phyloP scores from a whole-genome alignment of 768 basidiomycete genomes.

The Boletus edulis region DNA sequence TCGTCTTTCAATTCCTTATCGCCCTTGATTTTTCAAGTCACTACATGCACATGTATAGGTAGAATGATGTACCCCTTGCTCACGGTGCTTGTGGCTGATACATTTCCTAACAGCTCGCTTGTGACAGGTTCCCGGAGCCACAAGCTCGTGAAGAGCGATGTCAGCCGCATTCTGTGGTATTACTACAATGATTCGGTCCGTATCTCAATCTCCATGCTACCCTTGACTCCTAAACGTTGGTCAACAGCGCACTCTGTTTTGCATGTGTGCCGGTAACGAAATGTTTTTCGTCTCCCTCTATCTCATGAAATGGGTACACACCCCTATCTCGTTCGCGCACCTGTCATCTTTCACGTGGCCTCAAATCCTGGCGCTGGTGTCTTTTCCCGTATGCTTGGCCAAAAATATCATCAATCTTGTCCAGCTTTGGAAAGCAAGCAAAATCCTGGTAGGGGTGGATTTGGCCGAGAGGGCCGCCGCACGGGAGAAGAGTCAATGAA shows the following conservation, averaged over 20 bases:
- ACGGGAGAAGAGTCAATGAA: slow-evolving; percentile 34
- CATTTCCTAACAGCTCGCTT: slow-evolving; percentile 65
- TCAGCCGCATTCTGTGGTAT: slow-evolving; percentile 85
- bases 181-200: slow-evolving; percentile 94
- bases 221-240: neutral
- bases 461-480: slow-evolving; percentile 78
- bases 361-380: slow-evolving; percentile 60
- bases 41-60: slow-evolving; percentile 99
- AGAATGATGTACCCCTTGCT: neutral
- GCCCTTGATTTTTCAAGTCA: slow-evolving; percentile 97
- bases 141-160: slow-evolving; percentile 89
- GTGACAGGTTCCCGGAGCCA: slow-evolving; percentile 91
- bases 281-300: slow-evolving; percentile 94
- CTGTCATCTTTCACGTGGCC: slow-evolving; percentile 64
- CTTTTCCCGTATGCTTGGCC: slow-evolving; percentile 62
- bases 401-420: slow-evolving; percentile 96
- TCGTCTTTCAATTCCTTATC: slow-evolving; percentile 93
- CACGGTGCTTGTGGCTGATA: slow-evolving; percentile 1
- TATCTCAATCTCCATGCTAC: slow-evolving; percentile 12
- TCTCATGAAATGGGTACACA: slow-evolving; percentile 80
- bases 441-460: slow-evolving; percentile 92
- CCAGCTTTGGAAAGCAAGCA: slow-evolving; percentile 97
- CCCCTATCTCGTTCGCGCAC: slow-evolving; percentile 51
- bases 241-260: slow-evolving; percentile 75
- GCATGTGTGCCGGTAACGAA: slow-evolving; percentile 94